Evolutionary conservation across 192 early-diverging fungal genomes (phyloP), one percentile per base, ranked within the genome.

Genomic region (Coemansia sp.): DNA sequence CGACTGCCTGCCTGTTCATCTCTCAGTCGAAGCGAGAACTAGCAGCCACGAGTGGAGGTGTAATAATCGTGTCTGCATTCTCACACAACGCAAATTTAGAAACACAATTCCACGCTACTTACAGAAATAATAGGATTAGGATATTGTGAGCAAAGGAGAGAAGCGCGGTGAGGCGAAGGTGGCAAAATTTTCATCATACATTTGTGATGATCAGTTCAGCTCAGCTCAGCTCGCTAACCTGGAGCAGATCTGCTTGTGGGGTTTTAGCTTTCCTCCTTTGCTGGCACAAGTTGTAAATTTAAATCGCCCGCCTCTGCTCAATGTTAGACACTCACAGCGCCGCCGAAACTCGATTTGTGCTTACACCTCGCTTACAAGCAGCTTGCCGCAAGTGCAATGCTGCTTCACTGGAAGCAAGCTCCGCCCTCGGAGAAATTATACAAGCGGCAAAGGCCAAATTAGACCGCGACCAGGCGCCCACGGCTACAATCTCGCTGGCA

Each of bases 351-450:
- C 48, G 48, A 16, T 68, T 68, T 33, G 36, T 62, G 0, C 48
- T 68, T 18, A 79, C 77, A 8, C 68, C 64, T 12, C 58, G 33
- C 10, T 56, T 79, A 13, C 71, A 60, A 23, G 23, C 52, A 1
- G 71, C 77, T 4, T 79, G 72, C 42, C 25, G 55, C 28, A 31
- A 35, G n/a, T 70, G 64, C 25, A 6, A 52, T 23, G 25, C 48
- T 3, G 48, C 11, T 21, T 25, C 73, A n/a, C 28, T 64, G 28
- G 64, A 73, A 21, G 21, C 31, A 6, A 41, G 28, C 36, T 13
- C 18, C 48, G 23, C 48, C 1, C 48, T 9, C 3, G 23, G 26
- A 5, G 48, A 52, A 52, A 52, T 52, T 52, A 4, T 52, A 9
- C 48, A 52, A 52, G 20, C 48, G 12, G 48, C 48, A 52, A 26